Evolutionary conservation across 495 filamentous ascomycete species (phyloP).

Genomic region (Elaphomyces granulatus): DNA sequence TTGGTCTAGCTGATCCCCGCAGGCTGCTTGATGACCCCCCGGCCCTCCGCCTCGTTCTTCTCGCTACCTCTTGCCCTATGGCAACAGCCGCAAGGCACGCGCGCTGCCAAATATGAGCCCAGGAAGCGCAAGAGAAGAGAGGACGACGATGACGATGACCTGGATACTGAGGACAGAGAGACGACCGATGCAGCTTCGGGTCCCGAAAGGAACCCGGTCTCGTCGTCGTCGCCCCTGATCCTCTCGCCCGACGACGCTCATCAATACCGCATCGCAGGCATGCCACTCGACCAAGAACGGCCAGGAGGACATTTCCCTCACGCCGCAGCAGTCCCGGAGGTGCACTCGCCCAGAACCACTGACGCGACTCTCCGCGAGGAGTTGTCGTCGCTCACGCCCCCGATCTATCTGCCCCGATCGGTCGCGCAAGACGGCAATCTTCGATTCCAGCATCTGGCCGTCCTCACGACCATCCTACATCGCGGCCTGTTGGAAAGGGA

Average conservation of each 20-base stretch:
- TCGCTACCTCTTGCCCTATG: slow-evolving; percentile 29
- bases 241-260: slow-evolving; percentile 32
- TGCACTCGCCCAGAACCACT: slow-evolving; percentile 3
- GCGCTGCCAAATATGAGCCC: slow-evolving; percentile 24
- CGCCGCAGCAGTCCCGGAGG: slow-evolving; percentile 12
- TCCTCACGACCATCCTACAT: slow-evolving; percentile 47
- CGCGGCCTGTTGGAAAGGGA: slow-evolving; percentile 45
- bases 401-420: slow-evolving; percentile 25
- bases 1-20: too few species aligned
- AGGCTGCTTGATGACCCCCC: neutral
- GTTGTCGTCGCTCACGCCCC: slow-evolving; percentile 18
- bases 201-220: slow-evolving; percentile 12
- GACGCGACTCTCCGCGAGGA: slow-evolving; percentile 10
- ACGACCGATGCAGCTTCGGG: slow-evolving; percentile 25
- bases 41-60: slow-evolving; percentile 14
- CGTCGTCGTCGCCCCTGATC: slow-evolving; percentile 16
- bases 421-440: slow-evolving; percentile 23
- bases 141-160: slow-evolving; percentile 13
- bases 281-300: slow-evolving; percentile 28
- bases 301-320: slow-evolving; percentile 34
- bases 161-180: slow-evolving; percentile 16
- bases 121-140: slow-evolving; percentile 24
- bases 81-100: slow-evolving; percentile 23
- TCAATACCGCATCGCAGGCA: slow-evolving; percentile 35
- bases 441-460: slow-evolving; percentile 43